Base-by-base conservation (phyloP, 768 basidiomycete species). In the Dentipellis fragilis region DNA sequence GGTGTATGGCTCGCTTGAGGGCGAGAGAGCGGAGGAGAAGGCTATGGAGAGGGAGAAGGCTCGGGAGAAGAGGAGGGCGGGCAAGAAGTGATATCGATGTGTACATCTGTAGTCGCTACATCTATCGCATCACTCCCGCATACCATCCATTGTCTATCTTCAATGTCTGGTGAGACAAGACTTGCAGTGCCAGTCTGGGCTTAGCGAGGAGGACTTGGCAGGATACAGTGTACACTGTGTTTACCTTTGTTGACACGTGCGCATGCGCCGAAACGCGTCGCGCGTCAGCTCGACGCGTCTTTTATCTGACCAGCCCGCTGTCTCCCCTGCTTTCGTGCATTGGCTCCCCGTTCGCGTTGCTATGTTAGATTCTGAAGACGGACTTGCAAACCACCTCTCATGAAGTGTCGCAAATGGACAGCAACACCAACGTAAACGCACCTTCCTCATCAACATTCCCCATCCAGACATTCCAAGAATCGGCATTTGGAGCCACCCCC, bases 11-110 rank as follows among this genome's bases (percentile, higher is more conserved):
- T 81, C 82, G 0, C 75, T 92, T 34, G 89, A 92, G 61, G 79
- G 83, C 35, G 96, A 99, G 74, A 76, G 95, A 53, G 92, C 93
- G 19, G 96, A 98, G 72, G 84, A 97, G 73, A 98, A 96, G 75
- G 83, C 82, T 45, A 83, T 87, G 85, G 87, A 93, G 65, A 79
- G 88, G 68, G 86, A 85, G 65, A 93, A 92, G 70, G 68, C 72
- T 42, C 85, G 77, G 65, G 86, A 86, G 49, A 92, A 89, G 71
- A 79, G 79, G 65, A 74, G 89, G 59, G 77, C 88, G 39, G 90
- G 90, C 51, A 79, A 83, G 63, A 89, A 85, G 69, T 89, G 74
- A 68, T 56, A 48, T 35, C 89, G 74, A 68, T 56, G 49, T 35
- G 23, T 45, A 16, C 23, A 29, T 17, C 16, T 11, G 37, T 29